Evolutionary conservation across 371 early-diverging fungal genomes (phyloP).

Genomic region (Circinella minor): DNA sequence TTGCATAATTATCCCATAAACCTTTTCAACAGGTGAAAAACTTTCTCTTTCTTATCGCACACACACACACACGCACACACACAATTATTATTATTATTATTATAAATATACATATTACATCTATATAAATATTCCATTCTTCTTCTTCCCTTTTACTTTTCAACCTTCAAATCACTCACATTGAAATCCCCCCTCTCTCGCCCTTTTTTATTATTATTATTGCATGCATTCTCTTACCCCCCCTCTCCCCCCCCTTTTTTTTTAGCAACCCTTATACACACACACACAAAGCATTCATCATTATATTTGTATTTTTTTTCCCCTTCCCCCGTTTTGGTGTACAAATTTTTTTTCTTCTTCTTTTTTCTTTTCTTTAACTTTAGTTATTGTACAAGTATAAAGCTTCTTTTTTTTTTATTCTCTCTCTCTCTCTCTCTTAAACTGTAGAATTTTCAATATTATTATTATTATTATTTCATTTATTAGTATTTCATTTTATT

Average conservation of each 20-base stretch:
- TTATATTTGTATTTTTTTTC: neutral
- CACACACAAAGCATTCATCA: conserved; percentile 7
- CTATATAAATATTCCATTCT: no score
- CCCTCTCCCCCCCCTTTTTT: neutral
- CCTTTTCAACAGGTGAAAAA: no score
- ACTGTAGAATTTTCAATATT: no score
- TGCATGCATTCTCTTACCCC: conserved; percentile 7
- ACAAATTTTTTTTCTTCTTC: conserved; percentile 10
- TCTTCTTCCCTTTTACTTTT: no score
- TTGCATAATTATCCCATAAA: no score
- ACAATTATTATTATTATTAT: no score
- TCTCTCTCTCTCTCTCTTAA: neutral
- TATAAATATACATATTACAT: neutral
- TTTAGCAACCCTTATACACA: conserved; percentile 2
- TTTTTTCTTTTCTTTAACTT: neutral
- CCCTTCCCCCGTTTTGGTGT: conserved; percentile 5
- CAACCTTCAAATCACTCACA: no score
- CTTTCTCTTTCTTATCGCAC: neutral
- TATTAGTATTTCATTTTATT: no score
- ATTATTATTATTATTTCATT: no score
- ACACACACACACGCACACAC: conserved; percentile 10
- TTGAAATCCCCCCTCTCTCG: neutral
- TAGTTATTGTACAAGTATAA: conserved; percentile 10
- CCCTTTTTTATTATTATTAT: neutral
- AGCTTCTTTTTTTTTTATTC: neutral